Percentiles rank a stretch among this genome's conserved stretches.
Conservation (phyloP, 192 early-diverging fungal genomes). For the Coemansia reversa region DNA sequence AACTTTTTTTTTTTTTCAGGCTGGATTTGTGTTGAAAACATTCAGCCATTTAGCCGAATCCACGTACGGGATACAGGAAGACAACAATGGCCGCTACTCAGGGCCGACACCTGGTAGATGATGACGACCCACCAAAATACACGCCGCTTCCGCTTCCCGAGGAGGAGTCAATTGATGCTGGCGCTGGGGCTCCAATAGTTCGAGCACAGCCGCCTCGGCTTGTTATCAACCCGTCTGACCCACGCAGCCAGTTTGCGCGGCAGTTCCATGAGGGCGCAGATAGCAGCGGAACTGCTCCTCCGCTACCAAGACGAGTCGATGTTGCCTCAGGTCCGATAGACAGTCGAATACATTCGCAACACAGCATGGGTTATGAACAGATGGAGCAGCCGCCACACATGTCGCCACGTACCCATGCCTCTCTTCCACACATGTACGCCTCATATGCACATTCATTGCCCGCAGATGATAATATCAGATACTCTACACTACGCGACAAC, state of each 20-base stretch:
- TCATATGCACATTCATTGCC: constrained; percentile 4
- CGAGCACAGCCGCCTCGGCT: constrained; percentile 34
- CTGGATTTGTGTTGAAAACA: background rate
- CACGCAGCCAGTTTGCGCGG: constrained; percentile 42
- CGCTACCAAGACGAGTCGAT: constrained; percentile 20
- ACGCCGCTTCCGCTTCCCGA: constrained; percentile 40
- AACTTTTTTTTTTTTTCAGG: background rate
- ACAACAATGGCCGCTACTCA: constrained; percentile 4
- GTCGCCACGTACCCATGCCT: constrained; percentile 19
- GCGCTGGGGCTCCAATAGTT: constrained; percentile 49
- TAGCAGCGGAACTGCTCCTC: constrained; percentile 10
- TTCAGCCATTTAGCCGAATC: background rate
- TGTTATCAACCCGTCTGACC: constrained; percentile 48
- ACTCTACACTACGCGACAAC: constrained; percentile 24
- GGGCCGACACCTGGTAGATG: constrained; percentile 6
- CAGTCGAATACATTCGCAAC: constrained; percentile 21
- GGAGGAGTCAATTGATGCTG: constrained; percentile 47
- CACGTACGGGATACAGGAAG: background rate
- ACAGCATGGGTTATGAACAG: constrained; percentile 34
- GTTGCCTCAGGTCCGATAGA: constrained; percentile 31
- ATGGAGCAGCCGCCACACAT: constrained; percentile 28
- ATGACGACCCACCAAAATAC: constrained; percentile 38
- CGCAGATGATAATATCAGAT: background rate
- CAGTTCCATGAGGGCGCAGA: constrained; percentile 14
- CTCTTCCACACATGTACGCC: constrained; percentile 15